These are phyloP conservation scores for Lagerstroemia speciosa DNA, from an alignment of 345 rosid genomes.

Conservation along the genomic window DNA sequence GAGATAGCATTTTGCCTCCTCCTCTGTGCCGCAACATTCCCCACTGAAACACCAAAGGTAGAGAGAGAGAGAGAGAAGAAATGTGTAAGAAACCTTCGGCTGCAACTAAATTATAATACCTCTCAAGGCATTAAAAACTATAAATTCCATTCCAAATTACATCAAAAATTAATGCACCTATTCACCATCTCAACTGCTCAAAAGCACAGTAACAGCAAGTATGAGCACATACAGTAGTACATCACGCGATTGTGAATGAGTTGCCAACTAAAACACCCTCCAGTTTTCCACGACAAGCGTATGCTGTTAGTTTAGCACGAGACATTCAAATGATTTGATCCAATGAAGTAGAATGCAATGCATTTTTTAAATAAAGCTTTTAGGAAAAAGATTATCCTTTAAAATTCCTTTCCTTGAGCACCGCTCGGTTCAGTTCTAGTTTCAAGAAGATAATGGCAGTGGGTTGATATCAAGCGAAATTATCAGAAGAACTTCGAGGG, in stretches of 20 bases:
- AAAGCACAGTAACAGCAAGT: not conserved
- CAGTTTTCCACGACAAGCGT: not conserved
- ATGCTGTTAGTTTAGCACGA: not conserved
- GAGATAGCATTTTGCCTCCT: conserved; percentile 79
- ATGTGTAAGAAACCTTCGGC: not conserved
- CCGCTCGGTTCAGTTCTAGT: not conserved
- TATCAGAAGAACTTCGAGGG: not conserved
- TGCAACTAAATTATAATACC: not conserved
- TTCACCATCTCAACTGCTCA: not conserved
- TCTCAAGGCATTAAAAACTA: not conserved
- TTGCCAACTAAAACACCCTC: conserved; percentile 1
- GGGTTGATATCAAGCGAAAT: not conserved
- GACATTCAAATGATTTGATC: too few species aligned
- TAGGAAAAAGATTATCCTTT: not conserved
- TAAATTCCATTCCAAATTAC: not conserved
- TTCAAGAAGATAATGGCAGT: not conserved
- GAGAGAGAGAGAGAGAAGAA: too few species aligned
- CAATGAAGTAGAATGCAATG: not conserved
- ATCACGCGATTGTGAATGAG: not conserved
- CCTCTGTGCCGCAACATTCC: conserved; percentile 66
- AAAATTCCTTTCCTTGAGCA: not conserved
- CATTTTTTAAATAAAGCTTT: not conserved
- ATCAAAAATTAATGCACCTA: not conserved
- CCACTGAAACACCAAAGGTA: conserved; percentile 38
- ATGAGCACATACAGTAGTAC: not conserved